phyloP scores from a whole-genome alignment of 495 filamentous ascomycete genomes.

The Daldinia loculata region DNA sequence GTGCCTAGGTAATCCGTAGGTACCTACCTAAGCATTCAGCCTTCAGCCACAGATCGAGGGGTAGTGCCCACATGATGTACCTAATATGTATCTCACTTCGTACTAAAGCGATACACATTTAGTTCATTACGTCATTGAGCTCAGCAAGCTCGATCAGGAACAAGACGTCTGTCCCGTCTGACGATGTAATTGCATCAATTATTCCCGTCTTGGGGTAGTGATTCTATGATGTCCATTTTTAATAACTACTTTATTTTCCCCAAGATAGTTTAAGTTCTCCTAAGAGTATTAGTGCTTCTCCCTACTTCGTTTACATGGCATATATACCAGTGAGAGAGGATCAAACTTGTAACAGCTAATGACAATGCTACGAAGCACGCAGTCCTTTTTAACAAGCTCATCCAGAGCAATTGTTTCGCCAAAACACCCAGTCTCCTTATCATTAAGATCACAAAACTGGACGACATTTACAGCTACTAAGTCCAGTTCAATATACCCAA shows the following conservation, averaged over 20 bases:
- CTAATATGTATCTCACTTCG: background rate
- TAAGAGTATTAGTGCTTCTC: background rate
- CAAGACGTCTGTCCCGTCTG: background rate
- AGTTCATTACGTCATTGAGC: conserved; percentile 22
- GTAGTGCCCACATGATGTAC: background rate
- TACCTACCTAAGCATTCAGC: background rate
- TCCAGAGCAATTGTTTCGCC: conserved; percentile 31
- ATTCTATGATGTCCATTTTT: background rate
- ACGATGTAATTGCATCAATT: conserved; percentile 37
- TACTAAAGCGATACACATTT: background rate
- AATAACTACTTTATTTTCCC: background rate
- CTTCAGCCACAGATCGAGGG: conserved; percentile 33
- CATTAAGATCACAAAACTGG: conserved; percentile 8
- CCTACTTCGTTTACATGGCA: background rate
- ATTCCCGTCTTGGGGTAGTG: background rate
- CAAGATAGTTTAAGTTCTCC: too few relatives aligned
- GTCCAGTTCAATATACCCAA: background rate
- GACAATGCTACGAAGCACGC: conserved; percentile 52
- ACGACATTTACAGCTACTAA: background rate
- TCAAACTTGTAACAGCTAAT: background rate
- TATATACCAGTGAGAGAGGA: background rate
- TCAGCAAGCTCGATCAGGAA: conserved; percentile 19
- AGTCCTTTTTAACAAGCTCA: conserved; percentile 44
- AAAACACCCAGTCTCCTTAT: conserved; percentile 19
- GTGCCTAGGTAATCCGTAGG: too few relatives aligned